Conservation (phyloP, 73 alveolate species). For the Tetrahymena malaccensis region DNA sequence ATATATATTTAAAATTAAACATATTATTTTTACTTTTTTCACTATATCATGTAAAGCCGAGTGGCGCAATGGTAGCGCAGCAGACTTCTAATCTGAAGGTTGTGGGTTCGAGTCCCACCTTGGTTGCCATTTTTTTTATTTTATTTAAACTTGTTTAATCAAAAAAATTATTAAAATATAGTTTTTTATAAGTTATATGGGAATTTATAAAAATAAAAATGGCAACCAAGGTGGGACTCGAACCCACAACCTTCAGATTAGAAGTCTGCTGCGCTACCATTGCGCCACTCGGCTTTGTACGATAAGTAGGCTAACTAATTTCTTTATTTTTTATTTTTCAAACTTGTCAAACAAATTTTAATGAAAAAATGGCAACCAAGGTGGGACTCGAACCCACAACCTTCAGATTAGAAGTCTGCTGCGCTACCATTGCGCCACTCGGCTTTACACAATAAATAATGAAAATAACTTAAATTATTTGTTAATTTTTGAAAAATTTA, state of each 20-base stretch:
- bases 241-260: background rate
- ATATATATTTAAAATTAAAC: background rate
- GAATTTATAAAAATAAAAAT: background rate
- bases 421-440: background rate
- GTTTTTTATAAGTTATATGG: too few relatives aligned
- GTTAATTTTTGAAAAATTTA: too few relatives aligned
- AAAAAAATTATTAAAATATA: too few relatives aligned
- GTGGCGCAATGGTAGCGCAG: conserved; percentile 5
- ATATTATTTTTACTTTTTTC: too few relatives aligned
- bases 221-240: background rate
- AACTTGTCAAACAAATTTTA: too few relatives aligned
- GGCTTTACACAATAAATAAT: background rate
- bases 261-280: background rate
- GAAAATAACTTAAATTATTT: background rate
- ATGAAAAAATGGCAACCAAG: too few relatives aligned
- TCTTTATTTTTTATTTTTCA: too few relatives aligned
- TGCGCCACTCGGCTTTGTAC: background rate
- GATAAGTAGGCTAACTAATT: too few relatives aligned
- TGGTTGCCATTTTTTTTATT: background rate
- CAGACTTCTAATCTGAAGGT: conserved; percentile 1
- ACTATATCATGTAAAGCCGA: background rate
- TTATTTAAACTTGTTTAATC: background rate
- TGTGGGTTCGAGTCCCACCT: conserved; percentile 4
- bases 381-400: too few relatives aligned
- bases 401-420: too few relatives aligned